A percentile compares a stretch with the other conserved stretches of the same genome.
Evolutionary conservation across 2,329 filamentous ascomycete genomes (phyloP).

Genomic region (Fusarium sp.): DNA sequence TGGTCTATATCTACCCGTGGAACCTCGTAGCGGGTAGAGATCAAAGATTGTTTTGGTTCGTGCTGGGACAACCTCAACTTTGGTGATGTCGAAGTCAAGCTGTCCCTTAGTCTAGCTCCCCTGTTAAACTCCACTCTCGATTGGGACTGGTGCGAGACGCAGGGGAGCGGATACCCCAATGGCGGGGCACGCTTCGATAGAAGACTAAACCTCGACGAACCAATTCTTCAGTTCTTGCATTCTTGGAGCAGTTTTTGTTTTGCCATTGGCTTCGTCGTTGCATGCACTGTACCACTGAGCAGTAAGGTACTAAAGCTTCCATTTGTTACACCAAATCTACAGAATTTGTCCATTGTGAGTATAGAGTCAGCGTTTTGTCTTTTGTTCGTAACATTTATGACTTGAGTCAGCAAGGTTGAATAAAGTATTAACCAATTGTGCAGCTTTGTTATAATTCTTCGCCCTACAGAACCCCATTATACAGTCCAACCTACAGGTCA

Average conservation of each 20-base stretch:
- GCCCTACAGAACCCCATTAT: not conserved
- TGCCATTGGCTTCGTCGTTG: conserved; percentile 25
- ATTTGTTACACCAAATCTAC: not conserved
- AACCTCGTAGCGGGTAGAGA: conserved; percentile 15
- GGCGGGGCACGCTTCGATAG: conserved; percentile 46
- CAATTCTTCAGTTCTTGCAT: conserved; percentile 27
- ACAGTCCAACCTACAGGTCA: conserved; percentile 9
- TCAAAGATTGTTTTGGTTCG: conserved; percentile 21
- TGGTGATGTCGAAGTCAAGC: conserved; percentile 48
- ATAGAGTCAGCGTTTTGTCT: not conserved
- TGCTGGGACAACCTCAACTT: conserved; percentile 43
- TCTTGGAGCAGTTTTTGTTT: conserved; percentile 14
- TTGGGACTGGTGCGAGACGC: conserved; percentile 42
- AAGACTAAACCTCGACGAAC: conserved; percentile 39
- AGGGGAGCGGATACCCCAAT: conserved; percentile 40
- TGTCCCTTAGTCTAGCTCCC: conserved; percentile 45
- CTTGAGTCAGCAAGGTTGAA: not conserved
- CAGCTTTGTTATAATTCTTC: not conserved
- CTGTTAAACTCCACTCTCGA: conserved; percentile 42
- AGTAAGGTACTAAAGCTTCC: not conserved
- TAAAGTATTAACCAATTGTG: not conserved
- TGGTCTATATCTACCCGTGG: conserved; percentile 15
- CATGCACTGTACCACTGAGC: conserved; percentile 34
- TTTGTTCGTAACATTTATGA: not conserved
- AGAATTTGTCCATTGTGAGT: conserved; percentile 13